phyloP scores from a whole-genome alignment of 345 rosid genomes.

The Eutrema japonicum region DNA sequence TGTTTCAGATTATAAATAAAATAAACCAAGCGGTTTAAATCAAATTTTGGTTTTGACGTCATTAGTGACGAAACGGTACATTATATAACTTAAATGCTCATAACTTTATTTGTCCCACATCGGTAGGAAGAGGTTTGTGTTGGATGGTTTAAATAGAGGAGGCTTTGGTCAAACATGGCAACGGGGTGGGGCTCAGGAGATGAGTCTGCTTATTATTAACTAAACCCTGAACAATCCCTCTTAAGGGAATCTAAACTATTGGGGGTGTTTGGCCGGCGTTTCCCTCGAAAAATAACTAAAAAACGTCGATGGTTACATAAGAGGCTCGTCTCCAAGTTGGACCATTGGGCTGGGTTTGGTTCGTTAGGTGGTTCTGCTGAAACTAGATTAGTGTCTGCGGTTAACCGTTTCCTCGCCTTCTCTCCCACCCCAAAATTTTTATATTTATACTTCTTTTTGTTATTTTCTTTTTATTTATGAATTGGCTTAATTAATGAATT shows the following conservation, averaged over 20 bases:
- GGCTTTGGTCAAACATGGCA: background rate
- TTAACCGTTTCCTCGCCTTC: conserved; percentile 42
- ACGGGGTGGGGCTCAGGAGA: conserved; percentile 27
- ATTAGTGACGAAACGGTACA: conserved; percentile 21
- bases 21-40: background rate
- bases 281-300: conserved; percentile 23
- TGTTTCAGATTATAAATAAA: background rate
- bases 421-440: conserved; percentile 29
- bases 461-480: too few species aligned
- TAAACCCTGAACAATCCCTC: conserved; percentile 38
- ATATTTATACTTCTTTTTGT: background rate
- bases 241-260: background rate
- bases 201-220: conserved; percentile 2
- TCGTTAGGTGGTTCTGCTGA: conserved; percentile 36
- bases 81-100: background rate
- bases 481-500: too few species aligned
- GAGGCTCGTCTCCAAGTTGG: conserved; percentile 19
- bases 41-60: conserved; percentile 1
- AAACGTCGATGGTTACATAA: conserved; percentile 30
- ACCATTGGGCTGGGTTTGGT: conserved; percentile 1
- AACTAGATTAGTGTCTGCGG: conserved; percentile 11
- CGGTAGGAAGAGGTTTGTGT: background rate
- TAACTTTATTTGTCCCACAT: conserved; percentile 28
- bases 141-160: background rate
- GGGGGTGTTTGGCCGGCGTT: conserved; percentile 41